Evolutionary conservation across 345 rosid genomes (phyloP).

Genomic region (Turritis glabra): DNA sequence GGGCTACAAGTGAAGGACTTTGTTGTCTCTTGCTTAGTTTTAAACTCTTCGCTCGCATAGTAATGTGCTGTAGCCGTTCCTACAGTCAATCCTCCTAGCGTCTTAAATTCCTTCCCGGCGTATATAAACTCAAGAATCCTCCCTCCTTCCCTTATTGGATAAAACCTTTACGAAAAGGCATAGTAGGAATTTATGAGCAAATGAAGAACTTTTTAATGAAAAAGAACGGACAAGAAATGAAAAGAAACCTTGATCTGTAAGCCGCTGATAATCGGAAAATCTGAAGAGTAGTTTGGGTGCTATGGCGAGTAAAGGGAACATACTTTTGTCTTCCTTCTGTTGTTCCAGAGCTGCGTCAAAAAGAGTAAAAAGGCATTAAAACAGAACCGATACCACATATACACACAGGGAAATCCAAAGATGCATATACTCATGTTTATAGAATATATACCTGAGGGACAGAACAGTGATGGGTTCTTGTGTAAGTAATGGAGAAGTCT

Average conservation of each 20-base stretch:
- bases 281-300: conserved; percentile 75
- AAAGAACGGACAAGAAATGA: neutral
- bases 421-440: neutral
- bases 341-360: conserved; percentile 74
- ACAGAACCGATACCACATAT: neutral
- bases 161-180: conserved; percentile 47
- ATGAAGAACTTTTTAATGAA: neutral
- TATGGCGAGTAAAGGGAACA: conserved; percentile 79
- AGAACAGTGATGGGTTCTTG: conserved; percentile 66
- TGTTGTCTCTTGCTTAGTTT: conserved; percentile 69
- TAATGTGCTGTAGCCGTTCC: conserved; percentile 96
- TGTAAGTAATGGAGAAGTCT: conserved; percentile 69
- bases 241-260: conserved; percentile 73
- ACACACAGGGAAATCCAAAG: conserved; percentile 2
- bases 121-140: conserved; percentile 90
- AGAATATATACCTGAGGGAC: conserved; percentile 67
- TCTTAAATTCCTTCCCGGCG: conserved; percentile 73
- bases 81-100: conserved; percentile 65
- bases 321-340: conserved; percentile 89
- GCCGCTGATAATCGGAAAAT: conserved; percentile 84
- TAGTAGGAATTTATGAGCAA: neutral
- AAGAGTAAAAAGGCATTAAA: neutral
- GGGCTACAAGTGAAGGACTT: conserved; percentile 88
- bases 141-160: conserved; percentile 77
- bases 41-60: conserved; percentile 86